Evolutionary conservation across 2,329 filamentous ascomycete genomes (phyloP), one percentile per base, ranked within the genome.

Genomic region (Diaporthe humulicola): DNA sequence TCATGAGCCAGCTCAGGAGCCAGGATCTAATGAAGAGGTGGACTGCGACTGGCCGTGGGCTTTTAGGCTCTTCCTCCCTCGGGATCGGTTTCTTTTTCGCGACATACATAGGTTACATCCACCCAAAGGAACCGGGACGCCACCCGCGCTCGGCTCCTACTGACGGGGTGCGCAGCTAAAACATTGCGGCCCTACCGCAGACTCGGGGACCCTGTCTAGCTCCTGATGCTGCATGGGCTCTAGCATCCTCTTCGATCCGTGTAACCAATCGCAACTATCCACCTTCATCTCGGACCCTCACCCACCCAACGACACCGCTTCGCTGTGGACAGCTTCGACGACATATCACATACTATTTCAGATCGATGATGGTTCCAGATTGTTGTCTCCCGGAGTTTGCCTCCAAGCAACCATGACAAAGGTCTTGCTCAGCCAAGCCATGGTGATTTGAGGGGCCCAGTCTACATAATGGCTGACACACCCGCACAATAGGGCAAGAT

Each of bases 81-180:
- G 64, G 64, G 48, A 54, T 69, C 64, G 48, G 64, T 69, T 69
- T 69, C 64, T 69, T 69, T 54, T 69, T 69, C 64, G 64, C 64
- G 22, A 67, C 30, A 38, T 12, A 52, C 28, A 36, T 10, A 52
- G 64, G 64, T 52, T 36, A 9, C 64, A 67, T 67, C 22, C 30
- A 38, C 14, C 64, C 61, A 28, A 14, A 67, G 15, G 22, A 50
- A 4, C 30, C 33, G 17, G 33, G 64, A 69, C 33, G 22, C 30
- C 64, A 54, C 64, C 64, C 45, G 64, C 64, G 64, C 64, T 67
- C 45, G 64, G 64, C 45, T 67, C 33, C 64, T 25, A 38, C 30
- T 52, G 48, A 40, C 33, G 15, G 64, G 64, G 48, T 40, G 22
- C 6, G 48, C 64, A 40, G 33, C 64, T 54, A 54, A 69, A 54